Percentiles rank a stretch among this genome's conserved stretches.
These are phyloP conservation scores for Aspergillus fumigatus DNA, from an alignment of 2,329 filamentous ascomycete species.

Conservation along the genomic window DNA sequence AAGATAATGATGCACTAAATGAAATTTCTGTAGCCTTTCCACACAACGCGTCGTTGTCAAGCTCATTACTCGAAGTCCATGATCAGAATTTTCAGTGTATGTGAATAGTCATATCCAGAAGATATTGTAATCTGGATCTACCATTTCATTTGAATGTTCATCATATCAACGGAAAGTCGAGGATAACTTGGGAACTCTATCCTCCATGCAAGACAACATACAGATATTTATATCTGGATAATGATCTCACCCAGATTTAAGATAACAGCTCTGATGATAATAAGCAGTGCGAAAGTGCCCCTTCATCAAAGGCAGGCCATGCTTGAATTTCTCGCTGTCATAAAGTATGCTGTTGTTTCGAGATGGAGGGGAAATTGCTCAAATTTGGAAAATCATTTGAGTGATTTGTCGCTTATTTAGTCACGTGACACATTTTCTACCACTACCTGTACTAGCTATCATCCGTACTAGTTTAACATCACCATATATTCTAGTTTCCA, in stretches of 20 bases:
- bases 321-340: neutral
- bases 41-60: neutral
- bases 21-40: neutral
- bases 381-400: neutral
- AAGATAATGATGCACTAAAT: neutral
- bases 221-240: neutral
- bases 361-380: neutral
- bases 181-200: neutral
- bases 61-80: constrained; percentile 16
- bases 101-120: constrained; percentile 32
- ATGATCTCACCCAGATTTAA: neutral
- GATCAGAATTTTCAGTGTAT: constrained; percentile 41
- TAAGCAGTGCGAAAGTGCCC: neutral
- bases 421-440: no score
- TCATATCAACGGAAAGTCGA: constrained; percentile 26
- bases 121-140: constrained; percentile 26
- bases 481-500: no score
- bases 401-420: neutral
- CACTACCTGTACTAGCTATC: no score
- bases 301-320: neutral
- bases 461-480: no score
- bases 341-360: neutral
- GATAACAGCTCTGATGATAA: neutral
- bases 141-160: constrained; percentile 30
- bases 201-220: neutral